Conservation (phyloP, 495 filamentous ascomycete species). For the Hyaloscypha bicolor region DNA sequence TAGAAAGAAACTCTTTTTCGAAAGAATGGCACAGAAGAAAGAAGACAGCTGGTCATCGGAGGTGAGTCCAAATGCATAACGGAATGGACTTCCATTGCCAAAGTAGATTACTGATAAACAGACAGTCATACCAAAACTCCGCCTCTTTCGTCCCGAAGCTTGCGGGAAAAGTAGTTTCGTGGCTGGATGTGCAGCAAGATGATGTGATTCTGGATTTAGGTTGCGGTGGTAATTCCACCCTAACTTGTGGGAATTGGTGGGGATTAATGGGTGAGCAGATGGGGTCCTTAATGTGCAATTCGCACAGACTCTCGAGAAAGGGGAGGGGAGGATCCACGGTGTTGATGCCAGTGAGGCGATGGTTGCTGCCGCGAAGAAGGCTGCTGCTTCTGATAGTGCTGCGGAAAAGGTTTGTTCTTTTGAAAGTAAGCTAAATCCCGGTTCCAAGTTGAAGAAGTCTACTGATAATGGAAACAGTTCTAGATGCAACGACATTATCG, state of each 20-base stretch:
- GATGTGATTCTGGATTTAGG: constrained; percentile 74
- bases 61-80: constrained; percentile 36
- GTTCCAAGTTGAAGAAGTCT: not conserved
- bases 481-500: constrained; percentile 21
- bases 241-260: constrained; percentile 4
- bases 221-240: constrained; percentile 58
- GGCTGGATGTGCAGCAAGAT: constrained; percentile 61
- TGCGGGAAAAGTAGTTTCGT: constrained; percentile 62
- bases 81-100: not conserved
- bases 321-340: constrained; percentile 55
- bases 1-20: constrained; percentile 3
- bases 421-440: constrained; percentile 37
- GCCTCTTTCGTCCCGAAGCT: constrained; percentile 76
- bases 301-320: constrained; percentile 40
- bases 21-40: constrained; percentile 15
- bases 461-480: constrained; percentile 12
- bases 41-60: constrained; percentile 62
- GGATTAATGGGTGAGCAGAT: constrained; percentile 40
- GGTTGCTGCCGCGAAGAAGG: constrained; percentile 56
- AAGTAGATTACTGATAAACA: constrained; percentile 4
- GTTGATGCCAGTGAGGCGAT: constrained; percentile 68
- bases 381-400: constrained; percentile 25
- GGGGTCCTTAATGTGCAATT: constrained; percentile 65
- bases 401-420: constrained; percentile 41
- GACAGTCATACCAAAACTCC: constrained; percentile 61